A percentile compares a stretch with the other conserved stretches of the same genome.
Conservation (phyloP, 2,329 filamentous ascomycete genomes). For the Colletotrichum plurivorum region DNA sequence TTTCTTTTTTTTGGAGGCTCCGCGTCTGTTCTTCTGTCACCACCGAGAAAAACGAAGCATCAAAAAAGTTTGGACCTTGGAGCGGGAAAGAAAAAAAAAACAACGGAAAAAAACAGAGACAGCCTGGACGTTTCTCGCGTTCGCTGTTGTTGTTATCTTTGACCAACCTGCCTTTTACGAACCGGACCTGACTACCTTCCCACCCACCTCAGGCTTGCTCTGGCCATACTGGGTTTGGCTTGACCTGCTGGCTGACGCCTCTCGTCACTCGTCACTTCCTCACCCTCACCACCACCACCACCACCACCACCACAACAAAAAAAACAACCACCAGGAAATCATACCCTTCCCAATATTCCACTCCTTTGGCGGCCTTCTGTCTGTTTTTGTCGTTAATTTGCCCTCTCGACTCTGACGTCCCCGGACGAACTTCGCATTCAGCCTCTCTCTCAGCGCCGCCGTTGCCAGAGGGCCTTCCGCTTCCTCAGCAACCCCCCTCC, state of each 20-base stretch:
- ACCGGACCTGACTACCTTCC: conserved; percentile 23
- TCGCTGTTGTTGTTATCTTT: conserved; percentile 35
- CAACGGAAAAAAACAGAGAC: conserved; percentile 16
- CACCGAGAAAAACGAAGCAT: conserved; percentile 25
- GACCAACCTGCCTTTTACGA: conserved; percentile 2
- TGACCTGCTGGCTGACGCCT: conserved; percentile 34
- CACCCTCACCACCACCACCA: conserved; percentile 9
- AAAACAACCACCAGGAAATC: conserved; percentile 14
- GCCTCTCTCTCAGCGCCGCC: background rate
- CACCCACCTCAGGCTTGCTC: conserved; percentile 3
- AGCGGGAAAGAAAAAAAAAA: background rate
- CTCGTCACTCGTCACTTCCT: conserved; percentile 23
- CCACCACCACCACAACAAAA: background rate
- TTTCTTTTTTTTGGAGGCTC: conserved; percentile 30
- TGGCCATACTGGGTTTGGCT: conserved; percentile 17
- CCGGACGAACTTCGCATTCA: conserved; percentile 1
- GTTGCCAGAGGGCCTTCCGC: conserved; percentile 11
- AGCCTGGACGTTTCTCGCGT: conserved; percentile 10
- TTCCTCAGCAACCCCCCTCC: conserved; percentile 17
- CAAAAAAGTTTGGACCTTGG: conserved; percentile 18
- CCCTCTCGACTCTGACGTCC: conserved; percentile 11
- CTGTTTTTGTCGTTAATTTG: conserved; percentile 33
- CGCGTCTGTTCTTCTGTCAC: conserved; percentile 35
- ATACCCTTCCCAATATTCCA: conserved; percentile 11
- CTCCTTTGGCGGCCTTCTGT: conserved; percentile 34